Percentiles rank a stretch among this genome's conserved stretches.
These are phyloP conservation scores for Pseudocercospora pini-densiflorae DNA, from an alignment of 2,329 filamentous ascomycete species.

Conservation along the genomic window DNA sequence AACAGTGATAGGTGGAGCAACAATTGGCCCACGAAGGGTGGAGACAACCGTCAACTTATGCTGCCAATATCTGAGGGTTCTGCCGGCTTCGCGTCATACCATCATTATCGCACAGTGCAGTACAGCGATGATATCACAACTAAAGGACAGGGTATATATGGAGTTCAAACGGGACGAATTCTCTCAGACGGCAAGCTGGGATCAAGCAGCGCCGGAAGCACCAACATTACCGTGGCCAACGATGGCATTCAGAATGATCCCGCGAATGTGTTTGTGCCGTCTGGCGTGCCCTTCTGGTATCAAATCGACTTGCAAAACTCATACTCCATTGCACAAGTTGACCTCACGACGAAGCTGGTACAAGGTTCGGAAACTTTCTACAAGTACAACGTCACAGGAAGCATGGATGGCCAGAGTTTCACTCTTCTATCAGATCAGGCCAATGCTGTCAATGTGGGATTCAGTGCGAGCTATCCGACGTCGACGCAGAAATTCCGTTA, in stretches of 20 bases:
- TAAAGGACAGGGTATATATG: conserved; percentile 25
- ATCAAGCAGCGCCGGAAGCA: conserved; percentile 18
- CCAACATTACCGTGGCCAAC: conserved; percentile 21
- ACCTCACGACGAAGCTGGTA: conserved; percentile 25
- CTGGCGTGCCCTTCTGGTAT: conserved; percentile 28
- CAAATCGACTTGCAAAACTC: conserved; percentile 27
- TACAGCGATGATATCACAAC: conserved; percentile 28
- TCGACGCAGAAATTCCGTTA: conserved; percentile 14
- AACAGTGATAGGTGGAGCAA: conserved; percentile 24
- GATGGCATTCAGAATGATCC: conserved; percentile 24
- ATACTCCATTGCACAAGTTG: conserved; percentile 22
- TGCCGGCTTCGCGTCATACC: conserved; percentile 25
- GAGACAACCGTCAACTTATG: conserved; percentile 25
- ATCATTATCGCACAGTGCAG: conserved; percentile 22
- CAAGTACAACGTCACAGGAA: conserved; percentile 28
- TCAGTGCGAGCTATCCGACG: conserved; percentile 13
- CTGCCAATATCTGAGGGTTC: conserved; percentile 21
- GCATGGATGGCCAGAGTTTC: conserved; percentile 19
- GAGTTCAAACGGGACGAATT: conserved; percentile 28
- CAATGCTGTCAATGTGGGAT: conserved; percentile 15
- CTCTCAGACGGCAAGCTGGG: conserved; percentile 26
- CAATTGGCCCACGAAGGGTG: conserved; percentile 27
- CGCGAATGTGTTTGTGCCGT: conserved; percentile 20
- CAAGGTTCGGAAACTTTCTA: conserved; percentile 31
- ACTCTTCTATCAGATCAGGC: conserved; percentile 17